Conservation (phyloP, 257 asterid species). For the Hygrophila difformis region DNA sequence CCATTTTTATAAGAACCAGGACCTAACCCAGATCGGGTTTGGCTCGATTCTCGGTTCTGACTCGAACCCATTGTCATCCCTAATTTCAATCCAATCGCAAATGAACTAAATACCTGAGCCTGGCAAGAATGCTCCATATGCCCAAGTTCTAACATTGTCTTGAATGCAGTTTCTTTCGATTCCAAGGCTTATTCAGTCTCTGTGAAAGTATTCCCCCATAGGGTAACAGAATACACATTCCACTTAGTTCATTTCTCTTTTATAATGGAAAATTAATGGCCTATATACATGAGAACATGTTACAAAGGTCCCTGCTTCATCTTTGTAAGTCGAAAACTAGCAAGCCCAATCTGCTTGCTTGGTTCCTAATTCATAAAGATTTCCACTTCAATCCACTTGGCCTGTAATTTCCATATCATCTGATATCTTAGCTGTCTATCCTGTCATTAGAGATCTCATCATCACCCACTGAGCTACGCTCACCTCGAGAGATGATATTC, state of each 20-base stretch:
- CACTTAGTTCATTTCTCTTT: conserved; percentile 1
- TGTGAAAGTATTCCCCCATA: conserved; percentile 8
- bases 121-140: conserved; percentile 7
- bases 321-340: conserved; percentile 1
- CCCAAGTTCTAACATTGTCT: neutral
- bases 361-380: too few species aligned
- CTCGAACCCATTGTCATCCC: too few species aligned
- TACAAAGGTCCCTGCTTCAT: conserved; percentile 1
- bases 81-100: too few species aligned
- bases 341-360: conserved; percentile 10
- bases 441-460: conserved; percentile 28
- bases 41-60: too few species aligned
- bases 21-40: too few species aligned
- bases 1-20: too few species aligned
- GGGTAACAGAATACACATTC: neutral
- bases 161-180: neutral
- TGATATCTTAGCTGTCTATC: conserved; percentile 17
- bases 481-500: conserved; percentile 60
- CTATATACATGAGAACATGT: conserved; percentile 15
- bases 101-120: conserved; percentile 8
- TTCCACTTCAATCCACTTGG: too few species aligned
- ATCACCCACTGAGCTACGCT: conserved; percentile 30
- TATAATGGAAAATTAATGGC: neutral
- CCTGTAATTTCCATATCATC: conserved; percentile 2
- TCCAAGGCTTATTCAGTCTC: neutral